Percentiles rank a stretch among this genome's conserved stretches.
Conservation (phyloP, 345 rosid genomes). For the Citrus sinensis region DNA sequence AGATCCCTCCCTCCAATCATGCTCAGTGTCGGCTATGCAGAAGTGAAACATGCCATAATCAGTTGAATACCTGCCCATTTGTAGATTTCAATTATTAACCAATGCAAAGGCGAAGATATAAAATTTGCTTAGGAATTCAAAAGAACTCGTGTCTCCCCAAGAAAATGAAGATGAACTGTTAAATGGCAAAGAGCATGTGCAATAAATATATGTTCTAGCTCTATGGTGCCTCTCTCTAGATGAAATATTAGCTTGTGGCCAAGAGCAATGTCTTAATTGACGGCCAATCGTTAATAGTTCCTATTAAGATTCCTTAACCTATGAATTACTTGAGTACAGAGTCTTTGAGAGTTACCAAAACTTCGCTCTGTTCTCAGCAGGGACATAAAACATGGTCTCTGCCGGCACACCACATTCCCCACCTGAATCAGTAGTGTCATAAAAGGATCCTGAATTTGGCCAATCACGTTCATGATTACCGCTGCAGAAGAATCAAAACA, state of each 20-base stretch:
- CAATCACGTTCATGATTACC: slow-evolving; percentile 84
- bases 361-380: slow-evolving; percentile 60
- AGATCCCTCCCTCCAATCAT: slow-evolving; percentile 74
- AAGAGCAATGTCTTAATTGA: neutral
- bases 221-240: neutral
- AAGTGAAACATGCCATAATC: slow-evolving; percentile 74
- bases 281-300: neutral
- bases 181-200: neutral
- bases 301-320: neutral
- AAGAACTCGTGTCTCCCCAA: neutral
- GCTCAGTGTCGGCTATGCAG: slow-evolving; percentile 73
- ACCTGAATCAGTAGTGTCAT: slow-evolving; percentile 42
- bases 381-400: slow-evolving; percentile 49
- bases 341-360: slow-evolving; percentile 44
- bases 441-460: slow-evolving; percentile 69
- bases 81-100: neutral
- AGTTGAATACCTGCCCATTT: slow-evolving; percentile 52
- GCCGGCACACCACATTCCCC: slow-evolving; percentile 62
- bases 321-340: neutral
- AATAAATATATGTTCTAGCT: neutral
- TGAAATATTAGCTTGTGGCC: neutral
- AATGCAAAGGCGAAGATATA: neutral
- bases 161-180: neutral
- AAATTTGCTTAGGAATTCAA: neutral
- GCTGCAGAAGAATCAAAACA: slow-evolving; percentile 30